A percentile compares a stretch with the other conserved stretches of the same genome.
Evolutionary conservation across 169 alveolate genomes (phyloP).

Genomic region (Neospora caninum): DNA sequence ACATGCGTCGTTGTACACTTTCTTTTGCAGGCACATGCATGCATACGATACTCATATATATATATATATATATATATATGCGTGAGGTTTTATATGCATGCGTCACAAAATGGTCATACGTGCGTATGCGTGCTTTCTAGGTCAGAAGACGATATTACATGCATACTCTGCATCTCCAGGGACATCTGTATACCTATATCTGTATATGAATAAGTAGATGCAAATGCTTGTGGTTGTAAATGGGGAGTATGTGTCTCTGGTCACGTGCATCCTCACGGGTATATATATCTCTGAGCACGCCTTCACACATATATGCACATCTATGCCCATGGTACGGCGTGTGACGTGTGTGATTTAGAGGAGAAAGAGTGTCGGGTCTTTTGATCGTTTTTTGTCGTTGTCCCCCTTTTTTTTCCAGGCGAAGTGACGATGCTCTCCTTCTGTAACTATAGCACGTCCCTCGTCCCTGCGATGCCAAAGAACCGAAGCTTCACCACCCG

Average conservation of each 20-base stretch:
- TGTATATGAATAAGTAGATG: neutral
- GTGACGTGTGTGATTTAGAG: too few relatives aligned
- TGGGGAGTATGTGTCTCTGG: neutral
- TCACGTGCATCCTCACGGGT: neutral
- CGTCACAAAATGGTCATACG: too few relatives aligned
- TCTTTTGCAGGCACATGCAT: too few relatives aligned
- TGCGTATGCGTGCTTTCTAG: neutral
- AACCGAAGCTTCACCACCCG: constrained; percentile 38
- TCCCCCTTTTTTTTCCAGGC: neutral
- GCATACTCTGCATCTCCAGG: too few relatives aligned
- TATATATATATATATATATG: too few relatives aligned
- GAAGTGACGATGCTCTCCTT: constrained; percentile 15
- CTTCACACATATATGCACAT: too few relatives aligned
- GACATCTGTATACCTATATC: neutral
- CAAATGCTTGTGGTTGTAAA: neutral
- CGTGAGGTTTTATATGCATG: too few relatives aligned
- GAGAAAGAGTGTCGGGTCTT: neutral
- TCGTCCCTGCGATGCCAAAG: constrained; percentile 48
- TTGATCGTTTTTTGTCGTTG: neutral
- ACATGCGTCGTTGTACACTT: neutral
- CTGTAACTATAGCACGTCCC: constrained; percentile 15
- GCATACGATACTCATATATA: too few relatives aligned
- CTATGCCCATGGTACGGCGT: too few relatives aligned
- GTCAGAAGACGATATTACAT: neutral
- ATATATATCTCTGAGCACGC: neutral